Evolutionary conservation across 164 flowering plant genomes (phyloP).

Genomic region (Euptelea pleiosperma): DNA sequence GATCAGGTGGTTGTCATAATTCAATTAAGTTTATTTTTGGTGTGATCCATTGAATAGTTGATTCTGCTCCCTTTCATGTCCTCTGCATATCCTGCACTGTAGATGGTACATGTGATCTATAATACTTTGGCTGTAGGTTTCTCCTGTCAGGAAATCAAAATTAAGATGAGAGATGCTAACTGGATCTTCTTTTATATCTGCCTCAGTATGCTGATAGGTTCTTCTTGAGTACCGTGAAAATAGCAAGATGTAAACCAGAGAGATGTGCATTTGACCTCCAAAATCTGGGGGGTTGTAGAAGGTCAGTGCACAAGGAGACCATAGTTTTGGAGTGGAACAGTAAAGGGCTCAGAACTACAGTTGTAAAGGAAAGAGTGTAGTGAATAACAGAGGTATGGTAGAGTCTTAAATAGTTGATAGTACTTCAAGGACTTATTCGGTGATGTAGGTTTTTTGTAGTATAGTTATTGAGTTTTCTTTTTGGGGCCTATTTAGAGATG

Average conservation of each 20-base stretch:
- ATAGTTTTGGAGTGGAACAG: conserved; percentile 59
- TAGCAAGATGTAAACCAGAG: conserved; percentile 54
- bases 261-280: conserved; percentile 28
- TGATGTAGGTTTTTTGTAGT: too few relatives aligned
- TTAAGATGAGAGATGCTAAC: not conserved
- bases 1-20: too few relatives aligned
- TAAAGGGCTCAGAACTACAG: conserved; percentile 35
- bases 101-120: too few relatives aligned
- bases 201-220: conserved; percentile 44
- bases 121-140: too few relatives aligned
- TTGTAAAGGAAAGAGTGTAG: conserved; percentile 62
- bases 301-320: conserved; percentile 57
- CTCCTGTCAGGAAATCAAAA: not conserved
- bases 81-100: too few relatives aligned
- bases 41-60: not conserved
- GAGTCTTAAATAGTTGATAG: not conserved
- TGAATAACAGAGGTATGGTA: not conserved
- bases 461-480: too few relatives aligned
- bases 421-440: too few relatives aligned
- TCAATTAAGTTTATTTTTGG: too few relatives aligned
- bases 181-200: conserved; percentile 4
- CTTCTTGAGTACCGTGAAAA: conserved; percentile 48
- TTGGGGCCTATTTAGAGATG: too few relatives aligned
- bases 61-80: not conserved
- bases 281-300: conserved; percentile 19